Evolutionary conservation across 306 rosid genomes (phyloP), one percentile per base, ranked within the genome.

Genomic region (Acmispon strigosus): DNA sequence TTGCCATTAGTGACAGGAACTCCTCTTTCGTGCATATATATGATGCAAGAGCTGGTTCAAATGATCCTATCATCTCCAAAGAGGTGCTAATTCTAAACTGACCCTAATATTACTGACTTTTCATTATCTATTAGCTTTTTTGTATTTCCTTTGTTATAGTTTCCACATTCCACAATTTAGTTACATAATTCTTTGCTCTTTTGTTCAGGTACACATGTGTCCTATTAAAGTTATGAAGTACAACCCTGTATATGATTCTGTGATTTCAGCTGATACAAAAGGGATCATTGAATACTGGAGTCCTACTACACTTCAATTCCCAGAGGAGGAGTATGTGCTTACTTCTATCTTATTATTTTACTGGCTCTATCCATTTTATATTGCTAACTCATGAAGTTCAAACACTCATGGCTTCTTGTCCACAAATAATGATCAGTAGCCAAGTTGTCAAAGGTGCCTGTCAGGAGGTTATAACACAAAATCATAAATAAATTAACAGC

Each of bases 271-370:
- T 3, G 97, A 91, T 76, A 70, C 61, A 29, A 88, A 83, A 88
- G 99, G 99, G 67, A 79, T 94, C 44, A 80, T 94, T 54, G 97
- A 94, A 72, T 94, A 94, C 54, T 94, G 99, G 99, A 85, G 68
- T 74, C 91, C 96, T 36, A 60, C 58, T 27, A 86, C 92, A 15
- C 84, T 94, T 71, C 88, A 86, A 76, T 91, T 94, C 62, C 99
- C 99, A 3, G 95, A 91, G 82, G 15, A 83, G 53, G 83, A 84
- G 99, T 94, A 89, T 17, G 89, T 79, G 70, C 67, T 73, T 69
- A 15, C 65, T 67, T 66, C 52, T 62, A 12, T 62, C 62, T 48
- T 59, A 12, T 74, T 60, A 27, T 67, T 49, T 41, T 80, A 22
- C 68, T 48, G 57, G 63, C 32, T 51, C 42, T 27, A 4, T 76